phyloP scores from a whole-genome alignment of 148 eudicot species.

The Suaeda aralocaspica region DNA sequence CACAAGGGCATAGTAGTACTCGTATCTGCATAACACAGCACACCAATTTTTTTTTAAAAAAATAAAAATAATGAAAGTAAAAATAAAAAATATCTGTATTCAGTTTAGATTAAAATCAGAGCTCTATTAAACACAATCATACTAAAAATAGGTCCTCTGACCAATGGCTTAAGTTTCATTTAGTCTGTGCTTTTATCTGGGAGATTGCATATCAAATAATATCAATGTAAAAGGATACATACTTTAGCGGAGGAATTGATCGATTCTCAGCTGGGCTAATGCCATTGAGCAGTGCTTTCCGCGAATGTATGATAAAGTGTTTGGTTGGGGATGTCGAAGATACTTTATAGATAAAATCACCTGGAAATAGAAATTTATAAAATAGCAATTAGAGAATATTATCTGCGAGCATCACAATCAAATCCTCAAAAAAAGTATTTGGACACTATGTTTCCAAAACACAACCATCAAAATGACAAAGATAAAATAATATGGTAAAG shows the following conservation, averaged over 20 bases:
- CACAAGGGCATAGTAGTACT: conserved; percentile 75
- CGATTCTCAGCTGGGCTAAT: conserved; percentile 93
- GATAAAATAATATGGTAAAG: background rate
- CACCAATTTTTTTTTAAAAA: background rate
- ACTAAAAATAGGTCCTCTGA: background rate
- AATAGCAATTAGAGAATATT: background rate
- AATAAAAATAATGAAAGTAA: too few relatives aligned
- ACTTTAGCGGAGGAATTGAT: conserved; percentile 90
- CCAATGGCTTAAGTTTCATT: background rate
- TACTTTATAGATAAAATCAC: conserved; percentile 91
- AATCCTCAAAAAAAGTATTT: background rate
- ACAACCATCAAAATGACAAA: background rate
- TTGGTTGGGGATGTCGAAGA: conserved; percentile 92
- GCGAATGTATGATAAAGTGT: conserved; percentile 92
- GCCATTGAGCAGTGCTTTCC: conserved; percentile 97
- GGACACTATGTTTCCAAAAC: background rate
- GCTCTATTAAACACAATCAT: background rate
- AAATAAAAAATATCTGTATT: background rate
- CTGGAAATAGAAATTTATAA: conserved; percentile 41
- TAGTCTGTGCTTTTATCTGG: background rate
- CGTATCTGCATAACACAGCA: conserved; percentile 60
- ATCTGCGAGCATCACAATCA: background rate
- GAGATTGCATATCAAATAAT: background rate
- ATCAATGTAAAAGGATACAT: conserved; percentile 21
- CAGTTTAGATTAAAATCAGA: background rate